Evolutionary conservation across 2,329 filamentous ascomycete genomes (phyloP).

Genomic region (Ophiobolus disseminans): DNA sequence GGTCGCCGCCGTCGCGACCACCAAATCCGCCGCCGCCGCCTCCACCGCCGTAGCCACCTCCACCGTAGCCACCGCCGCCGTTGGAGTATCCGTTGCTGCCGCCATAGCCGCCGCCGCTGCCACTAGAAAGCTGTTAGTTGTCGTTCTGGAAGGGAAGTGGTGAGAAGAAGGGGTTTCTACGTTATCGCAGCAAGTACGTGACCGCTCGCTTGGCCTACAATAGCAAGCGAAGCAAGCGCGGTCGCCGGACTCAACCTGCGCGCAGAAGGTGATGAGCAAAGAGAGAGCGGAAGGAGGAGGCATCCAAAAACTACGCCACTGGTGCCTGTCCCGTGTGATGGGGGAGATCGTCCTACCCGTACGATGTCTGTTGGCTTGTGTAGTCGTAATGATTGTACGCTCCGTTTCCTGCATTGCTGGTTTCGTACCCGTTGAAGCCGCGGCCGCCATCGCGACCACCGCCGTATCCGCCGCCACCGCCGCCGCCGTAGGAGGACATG

Average conservation of each 20-base stretch:
- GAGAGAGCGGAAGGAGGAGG: conserved; percentile 38
- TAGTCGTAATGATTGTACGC: conserved; percentile 56
- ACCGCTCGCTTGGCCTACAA: conserved; percentile 28
- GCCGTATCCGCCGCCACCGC: conserved; percentile 32
- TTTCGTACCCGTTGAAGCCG: conserved; percentile 62
- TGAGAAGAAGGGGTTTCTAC: conserved; percentile 37
- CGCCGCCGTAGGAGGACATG: conserved; percentile 75
- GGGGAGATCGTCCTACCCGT: conserved; percentile 52
- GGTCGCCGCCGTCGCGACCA: conserved; percentile 75
- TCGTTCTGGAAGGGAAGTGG: conserved; percentile 6
- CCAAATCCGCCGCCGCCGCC: conserved; percentile 68
- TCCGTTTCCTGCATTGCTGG: conserved; percentile 53
- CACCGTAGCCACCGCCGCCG: conserved; percentile 59
- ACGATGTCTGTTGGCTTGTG: conserved; percentile 53
- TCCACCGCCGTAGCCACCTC: conserved; percentile 63
- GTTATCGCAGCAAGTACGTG: conserved; percentile 37
- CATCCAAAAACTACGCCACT: conserved; percentile 44
- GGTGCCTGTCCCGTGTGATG: conserved; percentile 50
- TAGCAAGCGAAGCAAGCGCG: conserved; percentile 28
- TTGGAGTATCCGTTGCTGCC: conserved; percentile 23
- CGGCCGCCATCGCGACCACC: conserved; percentile 57
- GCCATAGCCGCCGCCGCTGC: conserved; percentile 41
- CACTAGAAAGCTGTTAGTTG: conserved; percentile 40
- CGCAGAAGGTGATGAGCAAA: conserved; percentile 38
- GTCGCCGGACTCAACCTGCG: conserved; percentile 36